A percentile compares a stretch with the other conserved stretches of the same genome.
Evolutionary conservation across 164 flowering plant genomes (phyloP).

Genomic region (Aristolochia fimbriata): DNA sequence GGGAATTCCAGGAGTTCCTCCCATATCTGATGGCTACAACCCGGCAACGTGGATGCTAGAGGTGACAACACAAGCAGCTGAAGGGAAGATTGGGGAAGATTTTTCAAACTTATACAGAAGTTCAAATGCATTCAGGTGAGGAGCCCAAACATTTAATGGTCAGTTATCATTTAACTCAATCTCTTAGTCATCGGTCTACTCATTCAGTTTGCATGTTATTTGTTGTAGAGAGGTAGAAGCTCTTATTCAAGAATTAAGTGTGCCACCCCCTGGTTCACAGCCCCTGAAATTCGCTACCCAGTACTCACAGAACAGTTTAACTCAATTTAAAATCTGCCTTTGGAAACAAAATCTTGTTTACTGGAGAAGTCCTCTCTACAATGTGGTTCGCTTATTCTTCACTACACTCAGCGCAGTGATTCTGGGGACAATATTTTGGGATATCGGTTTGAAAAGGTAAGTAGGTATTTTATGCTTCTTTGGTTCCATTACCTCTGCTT

Average conservation of each 20-base stretch:
- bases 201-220: background rate
- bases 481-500: background rate
- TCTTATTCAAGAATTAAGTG: constrained; percentile 35
- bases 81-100: constrained; percentile 51
- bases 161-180: too few relatives aligned
- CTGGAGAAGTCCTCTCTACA: constrained; percentile 89
- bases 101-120: constrained; percentile 51
- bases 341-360: constrained; percentile 85
- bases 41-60: constrained; percentile 99
- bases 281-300: constrained; percentile 50
- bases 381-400: constrained; percentile 56
- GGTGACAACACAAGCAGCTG: constrained; percentile 62
- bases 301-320: constrained; percentile 32
- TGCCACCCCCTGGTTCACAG: constrained; percentile 56
- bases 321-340: constrained; percentile 53
- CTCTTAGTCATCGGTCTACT: background rate
- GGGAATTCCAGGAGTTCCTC: constrained; percentile 51
- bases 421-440: constrained; percentile 76
- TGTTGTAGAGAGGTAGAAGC: constrained; percentile 59
- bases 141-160: too few relatives aligned
- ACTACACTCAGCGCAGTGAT: constrained; percentile 52
- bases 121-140: constrained; percentile 63
- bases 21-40: constrained; percentile 60
- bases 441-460: constrained; percentile 70
- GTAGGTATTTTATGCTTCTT: background rate